Percentiles rank a stretch among this genome's conserved stretches.
Conservation (phyloP, 2,329 filamentous ascomycete species). For the Zasmidium angulare region DNA sequence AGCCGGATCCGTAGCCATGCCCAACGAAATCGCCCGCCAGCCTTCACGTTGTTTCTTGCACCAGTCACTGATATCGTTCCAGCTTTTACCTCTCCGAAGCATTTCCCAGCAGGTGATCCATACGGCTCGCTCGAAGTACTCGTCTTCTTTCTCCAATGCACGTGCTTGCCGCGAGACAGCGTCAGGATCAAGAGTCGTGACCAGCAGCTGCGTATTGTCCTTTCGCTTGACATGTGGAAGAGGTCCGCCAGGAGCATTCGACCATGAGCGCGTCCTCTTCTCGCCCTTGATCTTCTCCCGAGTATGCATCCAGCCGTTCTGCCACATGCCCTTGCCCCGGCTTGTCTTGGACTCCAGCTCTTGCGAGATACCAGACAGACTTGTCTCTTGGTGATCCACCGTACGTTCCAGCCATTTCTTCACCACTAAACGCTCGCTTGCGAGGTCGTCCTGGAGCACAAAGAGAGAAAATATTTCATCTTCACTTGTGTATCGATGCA, state of each 20-base stretch:
- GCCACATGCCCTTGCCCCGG: slow-evolving; percentile 72
- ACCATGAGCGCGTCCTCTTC: slow-evolving; percentile 69
- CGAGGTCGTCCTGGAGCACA: slow-evolving; percentile 67
- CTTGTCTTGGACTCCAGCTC: slow-evolving; percentile 68
- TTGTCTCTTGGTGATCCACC: slow-evolving; percentile 64
- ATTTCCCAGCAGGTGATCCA: slow-evolving; percentile 96
- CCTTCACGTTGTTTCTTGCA: slow-evolving; percentile 80
- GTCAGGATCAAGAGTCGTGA: slow-evolving; percentile 91
- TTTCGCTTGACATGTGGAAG: slow-evolving; percentile 42
- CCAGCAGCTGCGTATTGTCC: slow-evolving; percentile 62
- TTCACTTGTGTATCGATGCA: slow-evolving; percentile 57
- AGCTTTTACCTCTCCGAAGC: slow-evolving; percentile 76
- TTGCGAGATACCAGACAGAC: slow-evolving; percentile 73
- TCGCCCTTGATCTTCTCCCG: slow-evolving; percentile 84
- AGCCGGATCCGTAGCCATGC: slow-evolving; percentile 49
- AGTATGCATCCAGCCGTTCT: slow-evolving; percentile 89
- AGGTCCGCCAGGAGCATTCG: slow-evolving; percentile 51
- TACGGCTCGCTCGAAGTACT: slow-evolving; percentile 83
- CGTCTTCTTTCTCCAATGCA: slow-evolving; percentile 76
- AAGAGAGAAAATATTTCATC: slow-evolving; percentile 71
- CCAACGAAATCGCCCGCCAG: slow-evolving; percentile 84
- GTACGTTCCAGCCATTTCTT: slow-evolving; percentile 84
- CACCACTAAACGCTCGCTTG: slow-evolving; percentile 75
- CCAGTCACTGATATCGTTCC: slow-evolving; percentile 77
- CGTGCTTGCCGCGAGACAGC: slow-evolving; percentile 76